Base-by-base conservation (phyloP, 225 moss, liverwort and hornwort species). In the Sphagnum tenellum region DNA sequence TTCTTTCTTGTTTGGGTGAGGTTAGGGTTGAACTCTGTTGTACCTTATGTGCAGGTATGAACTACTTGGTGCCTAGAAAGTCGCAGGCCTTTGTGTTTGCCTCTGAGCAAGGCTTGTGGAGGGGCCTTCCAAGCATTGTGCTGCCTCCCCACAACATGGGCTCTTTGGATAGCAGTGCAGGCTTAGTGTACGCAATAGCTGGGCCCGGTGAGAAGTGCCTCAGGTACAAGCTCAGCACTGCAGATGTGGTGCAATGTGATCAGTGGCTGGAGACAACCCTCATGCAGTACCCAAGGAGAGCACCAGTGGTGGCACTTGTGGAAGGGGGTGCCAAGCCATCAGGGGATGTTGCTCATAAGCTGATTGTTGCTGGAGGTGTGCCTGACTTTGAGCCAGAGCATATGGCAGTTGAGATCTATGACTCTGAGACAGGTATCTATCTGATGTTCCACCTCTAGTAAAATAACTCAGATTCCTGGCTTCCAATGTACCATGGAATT, bases 301-400 rank as follows among this genome's bases (percentile, higher is more conserved):
- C 76, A 4, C 85, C 85, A 2, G 65, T 85, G 51, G 85, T 85
- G 46, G 67, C 71, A 56, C 68, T 78, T 64, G 56, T 71, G 7
- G 59, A 69, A 0, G 55, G 62, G 10, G 50, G 63, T 47, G 84
- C 80, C 60, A 66, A 61, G 10, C 29, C 29, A 29, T 29, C 29
- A 29, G 5, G 58, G 5, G 76, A 67, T 3, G 49, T 46, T 46
- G 83, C 66, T 4, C 78, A 85, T 55, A 74, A 69, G 49, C 48
- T 85, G 49, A 75, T 85, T 52, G 85, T 85, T 51, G 85, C 78
- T 8, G 85, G 85, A 2, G 85, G 85, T 47, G 78, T 63, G 60
- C 78, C 85, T 8, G 76, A 78, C 9, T 85, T 76, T 50, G 85
- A 85, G 14, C 59, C 57, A 5, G 74, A 76, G 46, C 81, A 85